phyloP scores from a whole-genome alignment of 2,329 filamentous ascomycete species.

The Paecilomyces variotii region DNA sequence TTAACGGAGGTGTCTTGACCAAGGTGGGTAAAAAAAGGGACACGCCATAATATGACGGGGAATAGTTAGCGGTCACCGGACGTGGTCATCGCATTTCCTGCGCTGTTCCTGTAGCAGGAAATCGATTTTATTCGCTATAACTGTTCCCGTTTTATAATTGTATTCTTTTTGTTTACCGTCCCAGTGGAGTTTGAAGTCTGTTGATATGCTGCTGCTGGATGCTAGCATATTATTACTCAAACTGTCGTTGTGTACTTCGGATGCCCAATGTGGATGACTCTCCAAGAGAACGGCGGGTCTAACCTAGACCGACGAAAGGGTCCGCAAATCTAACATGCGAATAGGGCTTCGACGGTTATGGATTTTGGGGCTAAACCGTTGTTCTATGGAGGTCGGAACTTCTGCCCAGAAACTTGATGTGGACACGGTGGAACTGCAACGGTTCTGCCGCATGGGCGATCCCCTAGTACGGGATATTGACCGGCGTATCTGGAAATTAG shows the following conservation, averaged over 20 bases:
- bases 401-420: not conserved
- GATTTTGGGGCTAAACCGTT: not conserved
- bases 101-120: not conserved
- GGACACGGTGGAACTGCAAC: not conserved
- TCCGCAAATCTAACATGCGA: not conserved
- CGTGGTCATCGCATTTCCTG: not conserved
- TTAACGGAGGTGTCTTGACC: not conserved
- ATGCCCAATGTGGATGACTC: not conserved
- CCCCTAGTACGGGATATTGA: not conserved
- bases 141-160: not conserved
- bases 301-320: not conserved
- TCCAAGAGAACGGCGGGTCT: not conserved
- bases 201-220: not conserved
- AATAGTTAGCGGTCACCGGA: not conserved
- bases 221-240: not conserved
- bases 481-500: not conserved
- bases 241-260: not conserved
- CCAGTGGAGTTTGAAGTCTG: not conserved
- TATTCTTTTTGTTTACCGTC: not conserved
- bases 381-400: not conserved
- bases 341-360: not conserved
- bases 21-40: not conserved
- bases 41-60: not conserved
- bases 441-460: not conserved
- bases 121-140: not conserved